These are phyloP conservation scores for Sequoiadendron giganteum DNA, from an alignment of 75 land plant genomes.

Conservation along the genomic window DNA sequence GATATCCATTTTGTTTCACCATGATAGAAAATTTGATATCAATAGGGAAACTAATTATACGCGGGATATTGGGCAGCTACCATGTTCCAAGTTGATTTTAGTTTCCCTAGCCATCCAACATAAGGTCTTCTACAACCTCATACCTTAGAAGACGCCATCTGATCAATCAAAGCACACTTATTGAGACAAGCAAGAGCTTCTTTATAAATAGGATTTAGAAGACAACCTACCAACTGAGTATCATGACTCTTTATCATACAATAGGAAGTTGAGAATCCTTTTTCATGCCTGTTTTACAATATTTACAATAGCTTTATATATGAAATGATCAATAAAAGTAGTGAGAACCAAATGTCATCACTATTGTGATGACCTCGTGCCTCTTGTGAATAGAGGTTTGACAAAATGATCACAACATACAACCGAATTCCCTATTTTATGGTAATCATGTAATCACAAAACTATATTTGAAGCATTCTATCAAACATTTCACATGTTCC, in stretches of 20 bases:
- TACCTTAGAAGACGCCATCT: conserved; percentile 59
- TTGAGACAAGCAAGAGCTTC: conserved; percentile 66
- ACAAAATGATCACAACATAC: too few relatives aligned
- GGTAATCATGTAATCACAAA: too few relatives aligned
- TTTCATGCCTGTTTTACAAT: conserved; percentile 71
- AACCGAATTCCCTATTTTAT: too few relatives aligned
- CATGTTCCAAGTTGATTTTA: conserved; percentile 92
- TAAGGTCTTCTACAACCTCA: conserved; percentile 85
- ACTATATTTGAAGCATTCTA: too few relatives aligned
- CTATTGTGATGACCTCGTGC: too few relatives aligned
- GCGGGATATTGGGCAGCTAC: conserved; percentile 95
- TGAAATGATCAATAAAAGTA: conserved; percentile 80
- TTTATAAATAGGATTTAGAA: conserved; percentile 80
- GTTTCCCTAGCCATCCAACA: conserved; percentile 81
- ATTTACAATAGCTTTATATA: conserved; percentile 67
- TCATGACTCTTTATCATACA: conserved; percentile 92
- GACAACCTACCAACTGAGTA: conserved; percentile 62
- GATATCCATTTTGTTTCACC: conserved; percentile 51
- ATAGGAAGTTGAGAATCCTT: conserved; percentile 65
- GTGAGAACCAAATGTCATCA: conserved; percentile 81
- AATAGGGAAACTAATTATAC: conserved; percentile 89
- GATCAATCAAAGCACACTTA: conserved; percentile 28
- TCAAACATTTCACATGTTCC: too few relatives aligned
- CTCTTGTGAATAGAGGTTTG: too few relatives aligned
- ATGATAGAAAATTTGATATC: conserved; percentile 83